Evolutionary conservation across 2,329 filamentous ascomycete genomes (phyloP), one percentile per base, ranked within the genome.

Genomic region (Penicillium sclerotiorum): DNA sequence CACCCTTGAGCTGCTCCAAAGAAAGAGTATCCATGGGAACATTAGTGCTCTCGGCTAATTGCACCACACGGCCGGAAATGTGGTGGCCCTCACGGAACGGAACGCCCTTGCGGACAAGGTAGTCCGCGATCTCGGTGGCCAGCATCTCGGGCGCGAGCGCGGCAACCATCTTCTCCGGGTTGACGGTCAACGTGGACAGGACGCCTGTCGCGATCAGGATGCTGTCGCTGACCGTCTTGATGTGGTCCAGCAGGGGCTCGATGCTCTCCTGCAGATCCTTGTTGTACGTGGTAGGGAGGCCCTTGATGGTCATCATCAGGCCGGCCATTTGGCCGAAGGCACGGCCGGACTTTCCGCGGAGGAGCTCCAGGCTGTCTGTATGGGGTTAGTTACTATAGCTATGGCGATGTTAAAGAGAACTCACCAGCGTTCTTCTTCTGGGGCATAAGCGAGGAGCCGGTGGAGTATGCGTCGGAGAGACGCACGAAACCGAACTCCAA

Each of bases 191-290:
- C 0, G 89, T 95, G 1, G 84, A 83, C 4, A 95, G 77, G 5
- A 95, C 87, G 47, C 91, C 88, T 20, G 88, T 88, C 22, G 89
- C 88, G 61, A 95, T 95, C 70, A 87, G 84, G 47, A 95, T 80
- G 65, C 87, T 90, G 76, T 95, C 88, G 49, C 80, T 81, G 54
- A 94, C 80, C 5, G 89, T 93, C 80, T 91, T 89, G 71, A 92
- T 82, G 68, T 86, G 83, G 70, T 95, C 89, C 41, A 95, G 82
- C 74, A 95, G 84, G n/a, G 88, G 87, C 77, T 95, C 88, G 54
- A 89, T 86, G 50, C 84, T 87, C 74, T 95, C 90, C 73, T 96
- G 90, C n/a, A 95, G 73, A 70, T 95, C 90, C 74, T 95, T 95
- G 78, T 95, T 93, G 78, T 95, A 95, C 3, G 88, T 90, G 36